Evolutionary conservation across 2,329 filamentous ascomycete genomes (phyloP), one percentile per base, ranked within the genome.

Genomic region (Colletotrichum brevisporum): DNA sequence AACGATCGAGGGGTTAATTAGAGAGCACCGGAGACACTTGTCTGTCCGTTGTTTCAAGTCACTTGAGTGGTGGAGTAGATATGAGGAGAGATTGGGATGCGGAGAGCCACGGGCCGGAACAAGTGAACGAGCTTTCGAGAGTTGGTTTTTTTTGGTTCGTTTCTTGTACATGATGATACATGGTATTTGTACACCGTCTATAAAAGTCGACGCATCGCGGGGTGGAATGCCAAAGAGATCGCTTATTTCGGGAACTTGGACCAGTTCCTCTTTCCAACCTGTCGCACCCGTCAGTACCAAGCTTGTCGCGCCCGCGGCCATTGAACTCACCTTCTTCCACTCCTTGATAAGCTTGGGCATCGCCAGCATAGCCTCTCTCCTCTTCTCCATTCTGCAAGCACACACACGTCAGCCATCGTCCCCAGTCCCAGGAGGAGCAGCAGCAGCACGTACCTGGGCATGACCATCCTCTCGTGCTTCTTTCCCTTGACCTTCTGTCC

Each of bases 401-500:
- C 68, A 62, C 68, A 62, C 59, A 41, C 58, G 76, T 83, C 72
- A 85, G 79, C 26, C 71, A 72, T 39, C 13, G 16, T 21, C 18
- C 16, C 43, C 41, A 16, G 13, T 41, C 5, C 50, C 50, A 48
- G 16, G 15, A 71, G 31, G 8, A 24, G 64, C 63, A 60, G 4
- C 2, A 31, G 9, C 16, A 41, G 41, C 9, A 85, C 89, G 72
- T 89, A 90, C 86, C 91, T 90, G 71, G 88, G 86, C 83, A 93
- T 91, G 84, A 98, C 85, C 76, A 92, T 92, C 78, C 96, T 90
- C 86, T 99, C 96, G 90, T 95, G 93, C 75, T 90, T 87, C 82
- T 98, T 95, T 81, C 96, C 96, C 91, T 98, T 99, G 80, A 98
- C 95, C 82, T 88, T 91, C 83, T 98, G 91, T 67, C 94, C 95